Evolutionary conservation across 768 basidiomycete genomes (phyloP), one percentile per base, ranked within the genome.

Genomic region (Suillus placidus): DNA sequence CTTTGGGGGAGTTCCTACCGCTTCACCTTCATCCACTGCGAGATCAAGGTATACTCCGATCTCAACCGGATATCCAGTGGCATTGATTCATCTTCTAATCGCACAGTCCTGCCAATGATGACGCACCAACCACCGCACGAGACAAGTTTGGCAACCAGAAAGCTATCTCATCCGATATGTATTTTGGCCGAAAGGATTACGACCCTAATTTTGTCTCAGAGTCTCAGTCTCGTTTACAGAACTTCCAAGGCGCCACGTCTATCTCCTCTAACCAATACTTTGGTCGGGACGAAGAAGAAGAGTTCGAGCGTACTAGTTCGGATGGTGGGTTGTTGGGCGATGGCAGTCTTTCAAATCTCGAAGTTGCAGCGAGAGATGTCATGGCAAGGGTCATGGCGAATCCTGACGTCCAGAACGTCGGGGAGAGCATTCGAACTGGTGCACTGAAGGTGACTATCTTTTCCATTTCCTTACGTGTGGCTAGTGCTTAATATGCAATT

Each of bases 191-290:
- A 49, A 91, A 92, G 58, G 77, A 88, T 26, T 98, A 97, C 79
- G 96, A 99, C 73, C 87, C 93, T 2, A 72, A 76, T 43, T 83
- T 87, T 4, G 72, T 85, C 49, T 78, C 82, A 55, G 95, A 98
- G 78, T 95, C 95, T 6, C 91, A 94, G 72, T 78, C 84, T 13
- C 88, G 97, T 3, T 81, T 98, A 49, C 86, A 90, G 71, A 81
- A 85, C 47, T 99, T 99, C 87, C 87, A 89, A 71, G 97, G 97
- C 13, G 94, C 96, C 16, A 92, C 91, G 0, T 88, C 94, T 38
- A 98, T 99, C 72, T 97, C 95, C 1, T 97, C 95, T 18, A 96
- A 87, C 74, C 92, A 95, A 70, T 99, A 99, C 86, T 99, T 97
- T 78, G 97, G 97, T 2, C 85, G 95, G 18, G 95, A 97, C 63